A percentile compares a stretch with the other conserved stretches of the same genome.
Conservation (phyloP, 306 rosid genomes). For the Rosa rugosa region DNA sequence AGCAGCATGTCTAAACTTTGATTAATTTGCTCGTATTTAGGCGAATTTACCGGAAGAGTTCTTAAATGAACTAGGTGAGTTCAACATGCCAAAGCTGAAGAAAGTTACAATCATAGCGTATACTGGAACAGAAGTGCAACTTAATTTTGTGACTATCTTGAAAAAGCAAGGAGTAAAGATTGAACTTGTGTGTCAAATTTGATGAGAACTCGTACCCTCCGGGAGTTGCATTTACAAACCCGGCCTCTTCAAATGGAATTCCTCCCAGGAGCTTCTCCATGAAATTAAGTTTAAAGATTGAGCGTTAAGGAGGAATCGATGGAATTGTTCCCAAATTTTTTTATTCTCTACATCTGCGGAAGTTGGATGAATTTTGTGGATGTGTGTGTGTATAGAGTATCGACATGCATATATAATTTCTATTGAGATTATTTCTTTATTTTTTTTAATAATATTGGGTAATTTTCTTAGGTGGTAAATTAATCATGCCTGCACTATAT, state of each 20-base stretch:
- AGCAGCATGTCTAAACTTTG: not conserved
- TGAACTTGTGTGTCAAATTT: no score
- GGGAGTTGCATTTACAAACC: not conserved
- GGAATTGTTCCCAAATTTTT: no score
- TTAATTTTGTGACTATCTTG: not conserved
- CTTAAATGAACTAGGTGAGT: not conserved
- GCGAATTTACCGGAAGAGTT: conserved; percentile 1
- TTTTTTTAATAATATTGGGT: no score
- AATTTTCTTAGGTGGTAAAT: no score
- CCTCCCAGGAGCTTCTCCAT: not conserved
- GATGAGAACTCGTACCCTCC: not conserved
- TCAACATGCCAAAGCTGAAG: conserved; percentile 2
- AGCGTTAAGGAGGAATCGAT: no score
- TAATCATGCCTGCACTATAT: no score
- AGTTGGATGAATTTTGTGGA: no score
- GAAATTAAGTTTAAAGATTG: no score
- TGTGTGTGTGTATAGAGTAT: no score
- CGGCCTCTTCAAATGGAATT: not conserved
- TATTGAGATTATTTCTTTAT: no score
- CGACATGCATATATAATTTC: no score
- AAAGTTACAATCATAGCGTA: not conserved
- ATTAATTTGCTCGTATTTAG: not conserved
- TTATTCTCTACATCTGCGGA: no score
- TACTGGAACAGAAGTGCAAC: conserved; percentile 3
- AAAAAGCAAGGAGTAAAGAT: not conserved